Evolutionary conservation across 1,139 yeast species (phyloP), one percentile per base, ranked within the genome.

Genomic region (Taphrina flavorubra): DNA sequence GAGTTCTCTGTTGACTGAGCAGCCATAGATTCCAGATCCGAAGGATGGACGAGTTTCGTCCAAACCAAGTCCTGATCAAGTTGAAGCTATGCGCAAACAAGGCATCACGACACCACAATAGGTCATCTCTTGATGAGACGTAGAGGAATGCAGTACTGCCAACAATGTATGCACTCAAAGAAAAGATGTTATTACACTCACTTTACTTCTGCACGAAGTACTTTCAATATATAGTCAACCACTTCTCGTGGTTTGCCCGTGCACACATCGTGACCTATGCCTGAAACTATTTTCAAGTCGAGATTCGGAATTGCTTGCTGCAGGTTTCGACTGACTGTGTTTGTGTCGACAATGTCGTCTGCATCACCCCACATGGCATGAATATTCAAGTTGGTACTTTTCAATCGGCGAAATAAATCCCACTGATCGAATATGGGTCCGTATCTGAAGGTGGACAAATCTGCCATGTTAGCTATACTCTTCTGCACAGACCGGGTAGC

Each of bases 21-120:
- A 40, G 61, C 6, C 36, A 37, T 55, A 63, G 67, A 55, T 63
- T 10, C 67, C 67, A 34, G 67, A 63, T 44, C 67, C 67, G 20
- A 20, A 40, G 4, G 61, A 63, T 25, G 67, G 67, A 6, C 40
- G 67, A n/a, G 53, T 63, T 51, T 49, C 59, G 16, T 36, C 55
- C 8, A 44, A 31, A 20, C 67, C 67, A 18, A 55, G 58, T 25
- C 61, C 67, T 20, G 67, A 63, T 37, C 67, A 63, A 36, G 18
- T 63, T 20, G 61, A 56, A 10, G 60, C 67, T 37, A 37, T 63
- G 46, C 25, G 42, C 10, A 36, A 31, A 11, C 58, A 53, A 36
- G 58, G 58, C 42, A 36, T 53, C 44, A n/a, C 40, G 42, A 18
- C 36, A 10, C 36, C 53, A 49, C 55, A 49, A n/a, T 49, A 25